phyloP scores from a whole-genome alignment of 352 stramenopile species.

The Phytophthora palmivora region DNA sequence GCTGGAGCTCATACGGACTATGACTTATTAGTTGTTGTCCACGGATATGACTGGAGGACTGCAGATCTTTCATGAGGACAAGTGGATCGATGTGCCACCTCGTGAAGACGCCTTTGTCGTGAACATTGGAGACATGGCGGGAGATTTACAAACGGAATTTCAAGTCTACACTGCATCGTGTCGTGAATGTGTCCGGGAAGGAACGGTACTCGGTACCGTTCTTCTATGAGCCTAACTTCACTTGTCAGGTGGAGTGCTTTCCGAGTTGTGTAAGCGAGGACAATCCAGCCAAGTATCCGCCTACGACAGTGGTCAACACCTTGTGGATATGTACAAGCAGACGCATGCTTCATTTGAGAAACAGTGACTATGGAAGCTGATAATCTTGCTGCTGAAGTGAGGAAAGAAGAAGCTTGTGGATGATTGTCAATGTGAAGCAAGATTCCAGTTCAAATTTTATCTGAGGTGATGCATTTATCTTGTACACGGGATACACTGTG shows the following conservation, averaged over 20 bases:
- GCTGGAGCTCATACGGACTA: conserved; percentile 84
- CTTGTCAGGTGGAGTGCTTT: conserved; percentile 68
- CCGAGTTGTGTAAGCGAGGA: conserved; percentile 57
- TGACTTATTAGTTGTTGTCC: conserved; percentile 68
- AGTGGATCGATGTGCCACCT: conserved; percentile 72
- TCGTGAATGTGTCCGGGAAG: conserved; percentile 62
- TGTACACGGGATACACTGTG: too few relatives aligned
- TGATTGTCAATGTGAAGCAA: background rate
- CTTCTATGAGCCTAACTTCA: conserved; percentile 83
- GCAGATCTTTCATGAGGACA: conserved; percentile 59
- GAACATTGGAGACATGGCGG: conserved; percentile 80
- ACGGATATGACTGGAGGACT: conserved; percentile 65
- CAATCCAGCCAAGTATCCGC: conserved; percentile 62
- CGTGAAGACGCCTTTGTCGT: conserved; percentile 66
- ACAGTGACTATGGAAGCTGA: background rate
- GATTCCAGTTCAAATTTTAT: too few relatives aligned
- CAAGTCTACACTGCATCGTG: conserved; percentile 70
- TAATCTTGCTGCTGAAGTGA: background rate
- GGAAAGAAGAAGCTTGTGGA: background rate
- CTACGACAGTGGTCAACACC: conserved; percentile 78
- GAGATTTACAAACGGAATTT: conserved; percentile 78
- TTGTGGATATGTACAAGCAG: conserved; percentile 79
- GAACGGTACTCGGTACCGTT: conserved; percentile 84
- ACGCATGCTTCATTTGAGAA: conserved; percentile 69
- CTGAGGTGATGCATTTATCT: too few relatives aligned